Conservation (phyloP, 768 basidiomycete species). For the Agaricus subrufescens region DNA sequence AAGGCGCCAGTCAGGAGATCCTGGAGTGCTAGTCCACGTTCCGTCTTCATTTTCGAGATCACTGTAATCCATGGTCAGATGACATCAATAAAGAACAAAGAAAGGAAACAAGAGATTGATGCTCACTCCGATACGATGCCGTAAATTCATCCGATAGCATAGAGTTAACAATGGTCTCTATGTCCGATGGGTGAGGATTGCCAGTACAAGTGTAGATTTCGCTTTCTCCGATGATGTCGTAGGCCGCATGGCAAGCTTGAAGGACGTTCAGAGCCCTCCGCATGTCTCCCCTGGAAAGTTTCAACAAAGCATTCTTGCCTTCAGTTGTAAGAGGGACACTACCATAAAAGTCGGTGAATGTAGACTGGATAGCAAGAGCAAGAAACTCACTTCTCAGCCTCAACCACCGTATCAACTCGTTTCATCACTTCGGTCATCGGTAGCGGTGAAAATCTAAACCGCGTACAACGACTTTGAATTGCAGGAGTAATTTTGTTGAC, state of each 20-base stretch:
- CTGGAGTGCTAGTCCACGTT: slow-evolving; percentile 91
- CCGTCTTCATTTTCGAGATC: slow-evolving; percentile 82
- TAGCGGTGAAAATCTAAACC: slow-evolving; percentile 94
- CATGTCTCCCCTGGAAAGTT: slow-evolving; percentile 98
- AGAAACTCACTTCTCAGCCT: slow-evolving; percentile 69
- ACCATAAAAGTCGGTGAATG: not conserved
- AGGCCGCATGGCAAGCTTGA: slow-evolving; percentile 98
- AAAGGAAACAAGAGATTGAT: not conserved
- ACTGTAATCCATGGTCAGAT: slow-evolving; percentile 39
- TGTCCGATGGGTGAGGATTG: slow-evolving; percentile 92
- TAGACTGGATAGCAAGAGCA: not conserved
- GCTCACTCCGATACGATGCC: slow-evolving; percentile 76
- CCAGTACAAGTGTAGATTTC: slow-evolving; percentile 98
- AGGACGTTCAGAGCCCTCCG: slow-evolving; percentile 92
- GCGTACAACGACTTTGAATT: slow-evolving; percentile 96
- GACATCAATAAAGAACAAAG: not conserved
- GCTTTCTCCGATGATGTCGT: slow-evolving; percentile 80
- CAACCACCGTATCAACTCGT: slow-evolving; percentile 71
- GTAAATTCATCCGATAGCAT: slow-evolving; percentile 98
- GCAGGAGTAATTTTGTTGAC: slow-evolving; percentile 99
- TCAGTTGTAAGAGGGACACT: slow-evolving; percentile 87
- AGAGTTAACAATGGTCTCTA: slow-evolving; percentile 87
- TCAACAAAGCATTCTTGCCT: slow-evolving; percentile 85
- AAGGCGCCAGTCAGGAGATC: slow-evolving; percentile 90
- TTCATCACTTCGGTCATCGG: slow-evolving; percentile 84